Evolutionary conservation across 2,329 filamentous ascomycete genomes (phyloP), one percentile per base, ranked within the genome.

Genomic region (Cadophora sp.): DNA sequence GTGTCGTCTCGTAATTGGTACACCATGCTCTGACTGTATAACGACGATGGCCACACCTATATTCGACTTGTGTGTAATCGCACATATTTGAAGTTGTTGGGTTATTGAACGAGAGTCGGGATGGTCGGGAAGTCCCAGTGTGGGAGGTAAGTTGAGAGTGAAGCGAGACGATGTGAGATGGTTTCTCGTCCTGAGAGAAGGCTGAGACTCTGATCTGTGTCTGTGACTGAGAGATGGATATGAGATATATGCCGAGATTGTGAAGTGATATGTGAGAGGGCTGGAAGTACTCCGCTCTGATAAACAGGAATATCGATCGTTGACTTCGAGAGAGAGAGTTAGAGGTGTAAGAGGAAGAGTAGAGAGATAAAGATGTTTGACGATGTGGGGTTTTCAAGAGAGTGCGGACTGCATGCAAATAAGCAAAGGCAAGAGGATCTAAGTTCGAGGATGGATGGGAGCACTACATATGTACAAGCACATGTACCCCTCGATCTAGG

Each of bases 21-120:
- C 85, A 87, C 85, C 85, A 87, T 20, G 83, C 83, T 70, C 83
- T 80, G 55, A 87, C 85, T 9, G 83, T 83, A 71, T 83, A 87
- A 41, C 85, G 81, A 66, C 84, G 77, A 76, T 88, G 85, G 59
- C 80, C 81, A 76, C 85, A 88, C 48, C 81, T 79, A 74, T 85
- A 87, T 68, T 86, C 83, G 64, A 87, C 85, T 76, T 87, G 83
- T 24, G 82, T 87, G 71, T 87, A 87, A 75, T 87, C 84, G 75
- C 85, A 88, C 85, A 87, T 87, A 59, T 63, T 77, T 6, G 69
- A 41, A 20, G 39, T 4, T 39, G 27, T 39, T 43, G 14, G 18
- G 58, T 11, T 18, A 16, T 51, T 41, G 62, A 33, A n/a, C 7
- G 62, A 51, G 43, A 47, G 50, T 36, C 22, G 36, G 48, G 53